phyloP scores from a whole-genome alignment of 345 rosid species.

The Iberis pinnata region DNA sequence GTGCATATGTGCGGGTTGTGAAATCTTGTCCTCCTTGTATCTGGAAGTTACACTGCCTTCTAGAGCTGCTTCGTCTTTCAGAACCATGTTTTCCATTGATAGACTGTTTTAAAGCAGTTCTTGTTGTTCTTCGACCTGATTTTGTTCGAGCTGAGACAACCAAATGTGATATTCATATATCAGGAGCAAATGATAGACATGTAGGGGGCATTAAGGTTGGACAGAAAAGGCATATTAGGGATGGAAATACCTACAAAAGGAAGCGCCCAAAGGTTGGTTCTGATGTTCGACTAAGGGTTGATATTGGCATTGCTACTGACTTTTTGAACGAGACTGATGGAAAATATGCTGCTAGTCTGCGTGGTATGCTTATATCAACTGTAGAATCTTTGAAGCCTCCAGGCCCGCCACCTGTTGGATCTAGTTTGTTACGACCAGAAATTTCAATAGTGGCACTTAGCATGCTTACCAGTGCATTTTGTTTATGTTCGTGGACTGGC shows the following conservation, averaged over 20 bases:
- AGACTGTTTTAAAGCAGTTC: constrained; percentile 61
- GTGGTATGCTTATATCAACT: constrained; percentile 43
- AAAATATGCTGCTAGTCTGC: constrained; percentile 46
- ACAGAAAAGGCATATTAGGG: constrained; percentile 48
- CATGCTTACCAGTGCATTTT: constrained; percentile 71
- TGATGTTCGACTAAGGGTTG: constrained; percentile 32
- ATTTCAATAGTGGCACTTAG: constrained; percentile 66
- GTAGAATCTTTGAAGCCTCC: constrained; percentile 54
- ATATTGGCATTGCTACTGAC: constrained; percentile 27
- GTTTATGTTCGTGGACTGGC: constrained; percentile 43
- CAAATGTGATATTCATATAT: constrained; percentile 26
- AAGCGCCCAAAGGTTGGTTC: constrained; percentile 66
- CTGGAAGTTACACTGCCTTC: constrained; percentile 72
- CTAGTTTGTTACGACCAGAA: constrained; percentile 44
- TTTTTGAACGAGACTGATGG: constrained; percentile 42
- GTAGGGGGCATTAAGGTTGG: constrained; percentile 42
- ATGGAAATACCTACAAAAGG: constrained; percentile 31
- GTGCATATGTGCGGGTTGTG: constrained; percentile 59
- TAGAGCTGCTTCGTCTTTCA: constrained; percentile 46
- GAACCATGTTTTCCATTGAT: constrained; percentile 63
- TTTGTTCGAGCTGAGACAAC: constrained; percentile 37
- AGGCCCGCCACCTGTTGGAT: constrained; percentile 29
- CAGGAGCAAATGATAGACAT: constrained; percentile 30
- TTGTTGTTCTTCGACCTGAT: constrained; percentile 52
- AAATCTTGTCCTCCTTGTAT: constrained; percentile 67